phyloP scores from a whole-genome alignment of 352 stramenopile genomes.

The Thraustochytrium striatum region DNA sequence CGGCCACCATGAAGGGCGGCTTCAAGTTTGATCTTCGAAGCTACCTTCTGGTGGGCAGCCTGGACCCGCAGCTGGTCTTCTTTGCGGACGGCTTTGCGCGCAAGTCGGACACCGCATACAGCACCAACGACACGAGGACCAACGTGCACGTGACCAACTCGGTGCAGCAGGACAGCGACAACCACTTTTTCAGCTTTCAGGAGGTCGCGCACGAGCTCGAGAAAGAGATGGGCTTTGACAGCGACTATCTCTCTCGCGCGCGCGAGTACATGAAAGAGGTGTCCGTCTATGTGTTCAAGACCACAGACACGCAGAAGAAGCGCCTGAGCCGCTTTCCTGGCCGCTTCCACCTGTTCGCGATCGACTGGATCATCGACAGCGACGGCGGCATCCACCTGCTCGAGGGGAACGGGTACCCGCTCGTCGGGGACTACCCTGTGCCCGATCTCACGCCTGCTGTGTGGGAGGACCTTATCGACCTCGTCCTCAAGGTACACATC shows the following conservation, averaged over 20 bases:
- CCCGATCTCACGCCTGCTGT: slow-evolving; percentile 16
- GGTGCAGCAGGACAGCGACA: slow-evolving; percentile 22
- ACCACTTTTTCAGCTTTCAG: slow-evolving; percentile 49
- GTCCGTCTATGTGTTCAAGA: slow-evolving; percentile 45
- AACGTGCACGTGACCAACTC: slow-evolving; percentile 41
- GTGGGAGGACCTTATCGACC: slow-evolving; percentile 43
- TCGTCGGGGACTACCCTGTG: slow-evolving; percentile 38
- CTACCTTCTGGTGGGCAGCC: slow-evolving; percentile 42
- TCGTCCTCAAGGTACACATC: slow-evolving; percentile 43
- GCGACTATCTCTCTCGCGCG: not conserved
- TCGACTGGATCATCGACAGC: slow-evolving; percentile 46
- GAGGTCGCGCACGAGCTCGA: not conserved
- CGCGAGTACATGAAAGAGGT: slow-evolving; percentile 47
- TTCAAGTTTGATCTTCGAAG: slow-evolving; percentile 48
- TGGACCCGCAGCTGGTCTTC: slow-evolving; percentile 45
- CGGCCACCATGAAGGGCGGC: slow-evolving; percentile 32
- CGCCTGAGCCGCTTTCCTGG: not conserved
- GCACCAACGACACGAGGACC: not conserved
- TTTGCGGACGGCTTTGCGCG: slow-evolving; percentile 43
- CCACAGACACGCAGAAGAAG: slow-evolving; percentile 39
- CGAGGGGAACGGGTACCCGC: slow-evolving; percentile 44
- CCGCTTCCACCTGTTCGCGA: slow-evolving; percentile 44
- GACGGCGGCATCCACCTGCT: slow-evolving; percentile 29
- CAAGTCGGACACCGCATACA: slow-evolving; percentile 48
- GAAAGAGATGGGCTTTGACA: slow-evolving; percentile 11